These are phyloP conservation scores for Rutidosis leptorrhynchoides DNA, from an alignment of 129 eudicot species.

Conservation along the genomic window DNA sequence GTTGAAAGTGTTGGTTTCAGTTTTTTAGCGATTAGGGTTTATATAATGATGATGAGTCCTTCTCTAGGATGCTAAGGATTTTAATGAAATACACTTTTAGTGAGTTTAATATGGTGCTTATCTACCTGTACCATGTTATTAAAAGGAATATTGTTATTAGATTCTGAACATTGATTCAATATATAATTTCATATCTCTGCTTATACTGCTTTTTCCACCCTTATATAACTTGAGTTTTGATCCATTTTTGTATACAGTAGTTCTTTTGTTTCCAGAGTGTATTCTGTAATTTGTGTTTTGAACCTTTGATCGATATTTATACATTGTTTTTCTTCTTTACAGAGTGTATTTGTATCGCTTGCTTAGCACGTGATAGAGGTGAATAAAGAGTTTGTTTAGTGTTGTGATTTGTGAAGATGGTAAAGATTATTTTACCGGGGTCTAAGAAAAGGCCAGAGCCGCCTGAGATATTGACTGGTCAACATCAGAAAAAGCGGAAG, in stretches of 20 bases:
- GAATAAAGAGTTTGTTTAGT: constrained; percentile 2
- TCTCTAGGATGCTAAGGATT: background rate
- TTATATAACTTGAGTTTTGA: background rate
- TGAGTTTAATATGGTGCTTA: background rate
- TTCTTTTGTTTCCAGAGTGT: background rate
- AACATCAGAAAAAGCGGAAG: constrained; percentile 46
- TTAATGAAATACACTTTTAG: background rate
- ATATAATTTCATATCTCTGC: background rate
- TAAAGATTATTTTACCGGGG: constrained; percentile 30
- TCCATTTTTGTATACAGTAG: background rate
- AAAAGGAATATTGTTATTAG: background rate
- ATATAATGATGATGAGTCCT: background rate
- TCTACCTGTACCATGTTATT: background rate
- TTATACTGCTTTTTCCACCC: background rate
- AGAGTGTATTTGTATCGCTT: background rate
- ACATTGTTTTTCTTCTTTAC: background rate
- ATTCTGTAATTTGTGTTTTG: constrained; percentile 3
- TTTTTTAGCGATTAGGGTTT: constrained; percentile 24
- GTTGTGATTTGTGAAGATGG: constrained; percentile 23
- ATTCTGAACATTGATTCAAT: background rate
- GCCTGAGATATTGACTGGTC: constrained; percentile 27
- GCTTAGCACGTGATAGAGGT: constrained; percentile 6
- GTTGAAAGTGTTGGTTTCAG: background rate
- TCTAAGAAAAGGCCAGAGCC: constrained; percentile 49
- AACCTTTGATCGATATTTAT: too few relatives aligned